A percentile compares a stretch with the other conserved stretches of the same genome.
Evolutionary conservation across 2,329 filamentous ascomycete genomes (phyloP).

Genomic region (Scedosporium apiospermum): DNA sequence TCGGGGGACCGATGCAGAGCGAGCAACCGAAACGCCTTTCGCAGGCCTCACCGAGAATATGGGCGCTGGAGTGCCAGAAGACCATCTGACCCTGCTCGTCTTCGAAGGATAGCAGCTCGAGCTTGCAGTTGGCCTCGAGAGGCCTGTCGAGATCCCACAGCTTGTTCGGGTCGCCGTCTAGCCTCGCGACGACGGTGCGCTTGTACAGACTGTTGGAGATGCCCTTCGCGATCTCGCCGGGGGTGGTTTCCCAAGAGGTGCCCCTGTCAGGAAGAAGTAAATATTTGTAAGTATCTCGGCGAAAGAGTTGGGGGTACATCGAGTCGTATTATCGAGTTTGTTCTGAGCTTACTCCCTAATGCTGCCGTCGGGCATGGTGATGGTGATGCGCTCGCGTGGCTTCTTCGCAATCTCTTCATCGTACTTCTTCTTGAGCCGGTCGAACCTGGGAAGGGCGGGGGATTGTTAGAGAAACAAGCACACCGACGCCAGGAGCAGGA

Average conservation of each 20-base stretch:
- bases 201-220: constrained; percentile 81
- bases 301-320: background rate
- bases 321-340: background rate
- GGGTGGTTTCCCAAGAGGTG: constrained; percentile 87
- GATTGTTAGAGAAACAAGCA: background rate
- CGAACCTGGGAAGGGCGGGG: constrained; percentile 50
- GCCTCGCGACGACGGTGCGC: constrained; percentile 75
- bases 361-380: constrained; percentile 65
- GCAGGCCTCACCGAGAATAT: constrained; percentile 89
- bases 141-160: constrained; percentile 92
- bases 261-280: constrained; percentile 28
- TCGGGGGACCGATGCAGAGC: constrained; percentile 87
- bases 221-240: constrained; percentile 63
- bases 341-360: constrained; percentile 34
- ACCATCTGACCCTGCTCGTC: constrained; percentile 64
- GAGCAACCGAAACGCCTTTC: constrained; percentile 87
- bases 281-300: background rate
- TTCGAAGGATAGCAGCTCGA: constrained; percentile 79
- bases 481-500: no score
- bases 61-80: constrained; percentile 96
- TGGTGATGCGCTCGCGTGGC: constrained; percentile 63
- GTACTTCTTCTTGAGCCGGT: constrained; percentile 75
- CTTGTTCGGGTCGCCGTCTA: constrained; percentile 61
- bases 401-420: constrained; percentile 65
- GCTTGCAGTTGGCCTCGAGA: constrained; percentile 75